phyloP scores from a whole-genome alignment of 768 basidiomycete genomes.

The Amanita pallidorosea region DNA sequence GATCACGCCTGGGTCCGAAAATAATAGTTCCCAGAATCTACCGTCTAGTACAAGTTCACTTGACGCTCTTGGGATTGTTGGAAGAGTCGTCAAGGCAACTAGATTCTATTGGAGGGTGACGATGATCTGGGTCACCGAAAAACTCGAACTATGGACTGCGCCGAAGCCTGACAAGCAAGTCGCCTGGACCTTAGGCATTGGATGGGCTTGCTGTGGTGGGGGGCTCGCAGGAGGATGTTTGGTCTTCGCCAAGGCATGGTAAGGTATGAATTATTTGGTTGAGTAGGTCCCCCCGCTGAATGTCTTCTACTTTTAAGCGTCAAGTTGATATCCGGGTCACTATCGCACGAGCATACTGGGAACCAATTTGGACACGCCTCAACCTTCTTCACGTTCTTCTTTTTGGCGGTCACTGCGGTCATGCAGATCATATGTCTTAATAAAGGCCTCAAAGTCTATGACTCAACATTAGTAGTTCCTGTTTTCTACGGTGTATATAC shows the following conservation, averaged over 20 bases:
- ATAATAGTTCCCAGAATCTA: conserved; percentile 2
- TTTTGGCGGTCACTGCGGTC: conserved; percentile 67
- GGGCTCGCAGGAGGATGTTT: conserved; percentile 83
- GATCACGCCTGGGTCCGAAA: conserved; percentile 17
- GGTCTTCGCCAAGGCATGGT: conserved; percentile 72
- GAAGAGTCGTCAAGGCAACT: conserved; percentile 18
- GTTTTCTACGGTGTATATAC: conserved; percentile 94
- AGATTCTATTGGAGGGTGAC: conserved; percentile 30
- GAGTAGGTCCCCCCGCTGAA: neutral
- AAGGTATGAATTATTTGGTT: conserved; percentile 15
- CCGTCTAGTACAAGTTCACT: conserved; percentile 1
- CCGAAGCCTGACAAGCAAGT: conserved; percentile 77
- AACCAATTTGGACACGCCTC: conserved; percentile 80
- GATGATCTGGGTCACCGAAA: conserved; percentile 46
- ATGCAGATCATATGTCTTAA: conserved; percentile 89
- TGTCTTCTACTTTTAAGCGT: conserved; percentile 37
- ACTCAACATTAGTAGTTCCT: conserved; percentile 85
- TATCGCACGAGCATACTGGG: conserved; percentile 75
- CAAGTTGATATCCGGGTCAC: conserved; percentile 62
- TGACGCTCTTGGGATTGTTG: conserved; percentile 5
- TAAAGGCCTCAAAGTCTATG: conserved; percentile 81
- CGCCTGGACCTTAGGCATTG: conserved; percentile 86
- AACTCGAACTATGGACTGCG: conserved; percentile 66
- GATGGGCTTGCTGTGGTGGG: conserved; percentile 90
- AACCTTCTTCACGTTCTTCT: conserved; percentile 64